A percentile compares a stretch with the other conserved stretches of the same genome.
Evolutionary conservation across 352 stramenopile genomes (phyloP).

Genomic region (Thraustochytrium striatum): DNA sequence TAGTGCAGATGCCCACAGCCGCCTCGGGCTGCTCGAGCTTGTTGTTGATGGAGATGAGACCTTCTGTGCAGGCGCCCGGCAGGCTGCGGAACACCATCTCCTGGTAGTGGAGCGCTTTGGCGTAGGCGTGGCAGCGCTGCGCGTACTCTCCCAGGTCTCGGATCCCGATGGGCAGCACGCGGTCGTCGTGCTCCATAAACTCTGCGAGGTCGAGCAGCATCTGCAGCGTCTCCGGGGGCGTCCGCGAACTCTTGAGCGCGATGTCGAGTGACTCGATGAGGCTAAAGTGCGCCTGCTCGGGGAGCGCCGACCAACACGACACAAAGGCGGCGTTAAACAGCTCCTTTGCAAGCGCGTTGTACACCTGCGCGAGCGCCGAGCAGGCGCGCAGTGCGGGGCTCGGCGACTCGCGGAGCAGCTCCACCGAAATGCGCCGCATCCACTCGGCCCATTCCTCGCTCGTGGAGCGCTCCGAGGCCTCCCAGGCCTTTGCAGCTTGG

Average conservation of each 20-base stretch:
- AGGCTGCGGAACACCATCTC: constrained; percentile 88
- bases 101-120: constrained; percentile 92
- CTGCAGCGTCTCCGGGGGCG: constrained; percentile 91
- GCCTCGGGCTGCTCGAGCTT: constrained; percentile 92
- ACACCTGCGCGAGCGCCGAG: constrained; percentile 86
- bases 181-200: constrained; percentile 98
- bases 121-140: constrained; percentile 94
- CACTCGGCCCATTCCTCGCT: constrained; percentile 93
- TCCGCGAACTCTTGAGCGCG: constrained; percentile 76
- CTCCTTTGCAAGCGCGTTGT: constrained; percentile 90
- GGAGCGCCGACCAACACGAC: constrained; percentile 96
- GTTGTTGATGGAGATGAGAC: constrained; percentile 97
- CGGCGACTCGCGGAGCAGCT: constrained; percentile 92
- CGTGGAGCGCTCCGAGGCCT: constrained; percentile 51
- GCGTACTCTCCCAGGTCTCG: constrained; percentile 88
- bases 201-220: constrained; percentile 93
- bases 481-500: constrained; percentile 49
- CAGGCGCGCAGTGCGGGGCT: constrained; percentile 85
- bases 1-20: constrained; percentile 95
- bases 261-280: constrained; percentile 85
- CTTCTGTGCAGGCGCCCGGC: constrained; percentile 90
- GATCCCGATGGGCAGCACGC: constrained; percentile 82
- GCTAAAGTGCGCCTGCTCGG: constrained; percentile 83
- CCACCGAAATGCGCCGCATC: constrained; percentile 91
- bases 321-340: constrained; percentile 97